A percentile compares a stretch with the other conserved stretches of the same genome.
Conservation (phyloP, 202 grass and related monocot species). For the Bolboschoenoplectus hybrid region DNA sequence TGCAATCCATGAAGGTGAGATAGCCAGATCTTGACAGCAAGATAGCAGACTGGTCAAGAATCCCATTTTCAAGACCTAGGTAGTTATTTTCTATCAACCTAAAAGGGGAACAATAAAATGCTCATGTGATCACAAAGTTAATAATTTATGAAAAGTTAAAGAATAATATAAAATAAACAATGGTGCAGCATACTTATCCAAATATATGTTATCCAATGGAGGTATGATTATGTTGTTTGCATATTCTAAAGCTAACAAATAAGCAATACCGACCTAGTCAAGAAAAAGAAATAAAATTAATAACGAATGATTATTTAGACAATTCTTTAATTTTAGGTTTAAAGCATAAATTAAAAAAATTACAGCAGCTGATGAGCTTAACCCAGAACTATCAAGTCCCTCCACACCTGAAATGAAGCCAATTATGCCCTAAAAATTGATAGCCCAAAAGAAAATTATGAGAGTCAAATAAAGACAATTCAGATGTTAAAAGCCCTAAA, state of each 20-base stretch:
- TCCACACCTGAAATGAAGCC: conserved; percentile 88
- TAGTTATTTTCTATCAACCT: conserved; percentile 94
- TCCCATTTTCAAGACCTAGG: conserved; percentile 87
- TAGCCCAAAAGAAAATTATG: background rate
- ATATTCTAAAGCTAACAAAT: conserved; percentile 88
- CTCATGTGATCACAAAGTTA: background rate
- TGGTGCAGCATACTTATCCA: conserved; percentile 74
- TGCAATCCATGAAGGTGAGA: conserved; percentile 95
- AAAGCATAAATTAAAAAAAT: conserved; percentile 29
- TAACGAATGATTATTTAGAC: conserved; percentile 18
- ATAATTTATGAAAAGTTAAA: conserved; percentile 27
- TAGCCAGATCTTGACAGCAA: conserved; percentile 79
- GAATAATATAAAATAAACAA: conserved; percentile 14
- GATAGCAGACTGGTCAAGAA: conserved; percentile 94
- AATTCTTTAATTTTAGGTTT: conserved; percentile 3
- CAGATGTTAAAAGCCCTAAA: conserved; percentile 27
- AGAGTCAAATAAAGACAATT: conserved; percentile 28
- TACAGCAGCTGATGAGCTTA: conserved; percentile 99
- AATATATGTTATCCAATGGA: conserved; percentile 79
- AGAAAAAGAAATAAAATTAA: conserved; percentile 27
- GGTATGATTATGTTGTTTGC: conserved; percentile 63
- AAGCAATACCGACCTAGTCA: conserved; percentile 90
- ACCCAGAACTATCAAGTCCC: conserved; percentile 92
- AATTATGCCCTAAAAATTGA: conserved; percentile 65
- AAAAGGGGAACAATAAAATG: conserved; percentile 30